Evolutionary conservation across 306 rosid species (phyloP).

Genomic region (Alnus rubra): DNA sequence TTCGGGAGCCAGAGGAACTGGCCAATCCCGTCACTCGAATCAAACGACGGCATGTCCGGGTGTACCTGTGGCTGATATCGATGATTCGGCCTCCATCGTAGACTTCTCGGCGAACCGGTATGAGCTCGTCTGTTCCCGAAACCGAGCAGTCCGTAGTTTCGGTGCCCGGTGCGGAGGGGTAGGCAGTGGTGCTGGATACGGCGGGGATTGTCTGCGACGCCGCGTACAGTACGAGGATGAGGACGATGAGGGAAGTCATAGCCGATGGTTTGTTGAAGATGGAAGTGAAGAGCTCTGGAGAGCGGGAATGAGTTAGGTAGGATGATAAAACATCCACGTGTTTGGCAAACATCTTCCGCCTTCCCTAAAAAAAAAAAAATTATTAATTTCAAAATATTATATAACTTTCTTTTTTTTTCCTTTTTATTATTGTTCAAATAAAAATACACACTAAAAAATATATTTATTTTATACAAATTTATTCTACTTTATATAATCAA

Average conservation of each 20-base stretch:
- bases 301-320: no score
- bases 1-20: slow-evolving; percentile 62
- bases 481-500: no score
- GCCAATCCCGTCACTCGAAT: slow-evolving; percentile 63
- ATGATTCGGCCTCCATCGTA: slow-evolving; percentile 60
- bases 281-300: neutral
- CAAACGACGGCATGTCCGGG: slow-evolving; percentile 61
- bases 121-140: slow-evolving; percentile 18
- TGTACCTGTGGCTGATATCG: slow-evolving; percentile 64
- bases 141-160: slow-evolving; percentile 28
- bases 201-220: slow-evolving; percentile 25
- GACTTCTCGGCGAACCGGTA: slow-evolving; percentile 81
- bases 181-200: slow-evolving; percentile 37
- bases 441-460: no score
- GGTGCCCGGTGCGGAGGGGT: slow-evolving; percentile 58
- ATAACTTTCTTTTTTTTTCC: no score
- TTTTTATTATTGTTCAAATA: no score
- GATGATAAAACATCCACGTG: no score
- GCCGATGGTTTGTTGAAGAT: neutral
- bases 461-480: no score
- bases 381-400: no score
- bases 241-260: slow-evolving; percentile 30
- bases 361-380: no score
- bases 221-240: slow-evolving; percentile 29
- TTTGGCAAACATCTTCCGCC: no score